phyloP scores from a whole-genome alignment of 106 monocot genomes.

The Apostasia shenzhenica region DNA sequence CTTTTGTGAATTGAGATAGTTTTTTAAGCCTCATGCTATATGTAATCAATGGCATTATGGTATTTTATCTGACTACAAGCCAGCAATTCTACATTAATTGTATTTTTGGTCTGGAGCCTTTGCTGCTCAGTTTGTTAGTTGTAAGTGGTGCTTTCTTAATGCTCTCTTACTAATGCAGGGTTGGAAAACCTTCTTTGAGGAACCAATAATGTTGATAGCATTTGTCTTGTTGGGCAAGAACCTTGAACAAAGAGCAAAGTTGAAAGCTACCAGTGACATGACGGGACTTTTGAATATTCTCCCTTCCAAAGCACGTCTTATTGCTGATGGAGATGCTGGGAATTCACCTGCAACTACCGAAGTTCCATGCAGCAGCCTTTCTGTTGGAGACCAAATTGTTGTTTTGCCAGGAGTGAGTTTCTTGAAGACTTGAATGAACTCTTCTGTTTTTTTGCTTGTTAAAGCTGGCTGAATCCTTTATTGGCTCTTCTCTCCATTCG shows the following conservation, averaged over 20 bases:
- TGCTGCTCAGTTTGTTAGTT: not conserved
- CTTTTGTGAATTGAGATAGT: too few species aligned
- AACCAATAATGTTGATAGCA: conserved; percentile 97
- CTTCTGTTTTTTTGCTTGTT: not conserved
- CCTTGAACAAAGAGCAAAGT: conserved; percentile 96
- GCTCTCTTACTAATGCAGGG: conserved; percentile 46
- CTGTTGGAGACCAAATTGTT: conserved; percentile 78
- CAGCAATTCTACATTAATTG: too few species aligned
- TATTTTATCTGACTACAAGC: too few species aligned
- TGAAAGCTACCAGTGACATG: conserved; percentile 99
- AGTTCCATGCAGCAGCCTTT: conserved; percentile 76
- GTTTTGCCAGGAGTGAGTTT: conserved; percentile 85
- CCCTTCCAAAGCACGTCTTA: conserved; percentile 84
- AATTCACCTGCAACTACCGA: conserved; percentile 51
- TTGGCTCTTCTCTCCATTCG: not conserved
- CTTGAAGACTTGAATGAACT: not conserved
- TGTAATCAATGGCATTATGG: too few species aligned
- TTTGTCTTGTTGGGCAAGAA: conserved; percentile 97
- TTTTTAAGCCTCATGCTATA: too few species aligned
- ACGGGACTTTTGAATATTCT: conserved; percentile 92
- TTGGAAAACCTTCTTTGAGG: conserved; percentile 98
- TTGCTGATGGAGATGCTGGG: conserved; percentile 39
- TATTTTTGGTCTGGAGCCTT: not conserved
- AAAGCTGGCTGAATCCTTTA: not conserved
- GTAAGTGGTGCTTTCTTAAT: conserved; percentile 9